A percentile compares a stretch with the other conserved stretches of the same genome.
These are phyloP conservation scores for Auricularia sp. DNA, from an alignment of 768 basidiomycete species.

Conservation along the genomic window DNA sequence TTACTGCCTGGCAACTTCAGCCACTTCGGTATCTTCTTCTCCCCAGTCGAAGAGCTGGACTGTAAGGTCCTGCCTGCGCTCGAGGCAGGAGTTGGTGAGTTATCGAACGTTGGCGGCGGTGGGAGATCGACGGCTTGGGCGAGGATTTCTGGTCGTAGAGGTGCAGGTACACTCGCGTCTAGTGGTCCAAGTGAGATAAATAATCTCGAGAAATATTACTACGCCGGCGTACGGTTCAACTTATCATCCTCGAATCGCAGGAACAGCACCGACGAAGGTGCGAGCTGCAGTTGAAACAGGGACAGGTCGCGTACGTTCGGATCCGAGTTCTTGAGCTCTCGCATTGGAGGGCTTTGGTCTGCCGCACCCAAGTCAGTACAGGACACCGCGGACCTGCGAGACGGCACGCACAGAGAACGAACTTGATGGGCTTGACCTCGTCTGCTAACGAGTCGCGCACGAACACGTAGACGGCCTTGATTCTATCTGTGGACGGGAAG, in stretches of 20 bases:
- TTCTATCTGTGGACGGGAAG: constrained; percentile 72
- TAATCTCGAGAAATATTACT: not conserved
- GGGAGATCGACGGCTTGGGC: constrained; percentile 60
- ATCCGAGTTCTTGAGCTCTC: constrained; percentile 77
- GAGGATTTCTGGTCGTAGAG: constrained; percentile 47
- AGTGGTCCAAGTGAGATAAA: not conserved
- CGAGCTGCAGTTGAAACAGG: constrained; percentile 59
- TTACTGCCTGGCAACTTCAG: constrained; percentile 36
- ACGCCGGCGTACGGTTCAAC: constrained; percentile 46
- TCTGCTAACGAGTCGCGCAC: constrained; percentile 61
- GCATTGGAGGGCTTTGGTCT: constrained; percentile 78
- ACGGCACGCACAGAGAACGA: constrained; percentile 61
- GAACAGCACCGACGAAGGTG: constrained; percentile 70
- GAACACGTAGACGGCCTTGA: constrained; percentile 76
- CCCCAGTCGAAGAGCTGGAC: constrained; percentile 14
- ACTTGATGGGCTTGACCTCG: constrained; percentile 70
- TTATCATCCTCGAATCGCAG: constrained; percentile 64
- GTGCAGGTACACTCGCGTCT: constrained; percentile 53
- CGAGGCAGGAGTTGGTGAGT: constrained; percentile 7
- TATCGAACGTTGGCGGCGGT: constrained; percentile 33
- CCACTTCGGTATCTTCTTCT: constrained; percentile 71
- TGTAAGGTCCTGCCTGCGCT: constrained; percentile 5
- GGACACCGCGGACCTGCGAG: not conserved
- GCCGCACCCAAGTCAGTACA: not conserved
- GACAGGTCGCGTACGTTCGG: constrained; percentile 56